A percentile compares a stretch with the other conserved stretches of the same genome.
phyloP scores from a whole-genome alignment of 768 basidiomycete species.

The Boletus vinaceobasis region DNA sequence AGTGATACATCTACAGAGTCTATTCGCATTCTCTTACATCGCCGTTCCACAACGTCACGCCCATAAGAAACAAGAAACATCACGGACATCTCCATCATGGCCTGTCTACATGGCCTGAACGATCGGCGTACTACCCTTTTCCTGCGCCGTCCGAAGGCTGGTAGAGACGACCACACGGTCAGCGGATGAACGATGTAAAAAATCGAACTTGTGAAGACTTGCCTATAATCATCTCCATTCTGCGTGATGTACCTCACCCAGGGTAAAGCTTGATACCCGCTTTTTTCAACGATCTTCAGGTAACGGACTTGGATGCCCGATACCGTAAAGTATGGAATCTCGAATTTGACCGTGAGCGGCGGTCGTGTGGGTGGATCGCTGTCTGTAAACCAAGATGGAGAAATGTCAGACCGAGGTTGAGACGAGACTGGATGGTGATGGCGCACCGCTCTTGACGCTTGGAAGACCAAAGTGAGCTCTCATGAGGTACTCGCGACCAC shows the following conservation, averaged over 20 bases:
- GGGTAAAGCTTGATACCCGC: slow-evolving; percentile 92
- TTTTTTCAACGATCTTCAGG: slow-evolving; percentile 98
- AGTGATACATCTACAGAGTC: background rate
- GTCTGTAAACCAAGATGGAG: slow-evolving; percentile 54
- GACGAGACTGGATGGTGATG: background rate
- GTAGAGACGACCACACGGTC: background rate
- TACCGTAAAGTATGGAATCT: slow-evolving; percentile 98
- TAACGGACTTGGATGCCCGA: slow-evolving; percentile 97
- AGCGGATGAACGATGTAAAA: background rate
- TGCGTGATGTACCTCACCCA: slow-evolving; percentile 96
- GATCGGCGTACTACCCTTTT: slow-evolving; percentile 70
- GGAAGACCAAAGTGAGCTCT: slow-evolving; percentile 97
- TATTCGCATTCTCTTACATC: background rate
- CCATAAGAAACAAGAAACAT: background rate
- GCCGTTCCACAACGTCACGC: background rate
- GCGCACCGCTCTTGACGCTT: slow-evolving; percentile 84
- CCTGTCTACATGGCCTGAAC: slow-evolving; percentile 26
- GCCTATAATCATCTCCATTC: slow-evolving; percentile 92
- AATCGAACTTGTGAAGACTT: slow-evolving; percentile 9
- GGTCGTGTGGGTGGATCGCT: slow-evolving; percentile 71
- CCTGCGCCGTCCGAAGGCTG: slow-evolving; percentile 66
- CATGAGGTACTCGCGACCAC: slow-evolving; percentile 96
- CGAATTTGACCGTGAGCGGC: slow-evolving; percentile 95
- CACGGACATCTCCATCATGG: background rate
- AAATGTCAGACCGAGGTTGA: background rate